Base-by-base conservation (phyloP, 352 stramenopile genomes). In the Phytophthora fragariae region DNA sequence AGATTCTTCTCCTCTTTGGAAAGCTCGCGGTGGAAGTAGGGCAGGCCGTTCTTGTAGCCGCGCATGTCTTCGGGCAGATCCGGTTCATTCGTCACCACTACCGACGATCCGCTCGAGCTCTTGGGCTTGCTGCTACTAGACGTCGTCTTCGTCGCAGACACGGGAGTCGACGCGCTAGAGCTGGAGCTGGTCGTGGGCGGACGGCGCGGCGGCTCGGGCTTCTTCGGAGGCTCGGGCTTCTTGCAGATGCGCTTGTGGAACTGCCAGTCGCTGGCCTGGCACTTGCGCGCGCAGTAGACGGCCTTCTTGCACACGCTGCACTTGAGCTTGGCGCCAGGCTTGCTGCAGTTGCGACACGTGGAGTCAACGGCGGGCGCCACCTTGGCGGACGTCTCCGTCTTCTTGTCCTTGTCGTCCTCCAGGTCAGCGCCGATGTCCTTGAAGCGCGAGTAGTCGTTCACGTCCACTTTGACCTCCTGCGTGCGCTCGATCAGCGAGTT, bases 21-120 rank as follows among this genome's bases (percentile, higher is more conserved):
- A 39, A 99, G 80, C 77, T 99, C 97, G 67, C 98, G 95, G 79
- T 99, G 97, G 82, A 99, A 99, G 73, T 99, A 99, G 27, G 89
- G 89, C 55, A 94, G 33, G 0, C 89, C 89, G 62, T 96, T 94
- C 84, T 94, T 94, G 78, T 96, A 96, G 21, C 89, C 89, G 24
- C 83, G 81, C 68, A 92, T 77, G 24, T 94, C 73, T 15, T 75
- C 44, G 8, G 85, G 82, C 24, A 94, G 55, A 33, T 94, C 87
- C 8, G 84, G 73, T 29, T 96, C 89, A 61, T 96, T 83, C 37
- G 77, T 29, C 55, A 94, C 88, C 2, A 94, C 82, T 11, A 92
- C 81, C 1, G 72, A 86, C 39, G 62, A 70, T 11, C 31, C 62
- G 63, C 62, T 76, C 10, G 60, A 57, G 8, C 19, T 62, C 39